phyloP scores from a whole-genome alignment of 2,329 filamentous ascomycete genomes.

The Hypoxylon sp. region DNA sequence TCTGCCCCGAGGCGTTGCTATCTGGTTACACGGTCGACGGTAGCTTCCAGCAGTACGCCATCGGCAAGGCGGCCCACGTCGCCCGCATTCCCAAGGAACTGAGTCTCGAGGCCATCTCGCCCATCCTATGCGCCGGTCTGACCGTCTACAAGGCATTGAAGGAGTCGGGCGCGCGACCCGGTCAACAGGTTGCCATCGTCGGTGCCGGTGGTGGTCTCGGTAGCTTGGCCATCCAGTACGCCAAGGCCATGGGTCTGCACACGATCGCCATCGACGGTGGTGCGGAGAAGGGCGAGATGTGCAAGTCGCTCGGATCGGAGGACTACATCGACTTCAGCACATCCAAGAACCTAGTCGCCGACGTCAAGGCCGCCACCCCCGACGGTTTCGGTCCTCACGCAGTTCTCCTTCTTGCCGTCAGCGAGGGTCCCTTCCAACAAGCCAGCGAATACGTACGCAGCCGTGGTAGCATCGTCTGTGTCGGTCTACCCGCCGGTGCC shows the following conservation, averaged over 20 bases:
- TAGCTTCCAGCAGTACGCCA: constrained; percentile 90
- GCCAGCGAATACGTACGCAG: constrained; percentile 87
- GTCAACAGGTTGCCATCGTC: constrained; percentile 83
- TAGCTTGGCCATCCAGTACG: constrained; percentile 81
- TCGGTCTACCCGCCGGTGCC: constrained; percentile 84
- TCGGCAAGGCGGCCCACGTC: constrained; percentile 86
- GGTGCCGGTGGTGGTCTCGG: constrained; percentile 87
- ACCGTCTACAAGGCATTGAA: constrained; percentile 94
- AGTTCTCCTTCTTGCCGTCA: constrained; percentile 84
- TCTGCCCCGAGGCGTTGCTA: constrained; percentile 77
- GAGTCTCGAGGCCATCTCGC: constrained; percentile 78
- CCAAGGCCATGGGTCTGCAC: constrained; percentile 86
- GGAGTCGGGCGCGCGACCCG: constrained; percentile 77
- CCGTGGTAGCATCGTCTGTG: constrained; percentile 83
- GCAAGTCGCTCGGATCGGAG: constrained; percentile 73
- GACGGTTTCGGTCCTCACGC: constrained; percentile 88
- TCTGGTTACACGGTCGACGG: constrained; percentile 95
- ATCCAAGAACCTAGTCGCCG: constrained; percentile 79
- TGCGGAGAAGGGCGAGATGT: constrained; percentile 79
- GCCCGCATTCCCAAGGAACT: constrained; percentile 82
- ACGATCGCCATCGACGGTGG: constrained; percentile 85
- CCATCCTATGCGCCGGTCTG: constrained; percentile 84
- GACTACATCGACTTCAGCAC: constrained; percentile 82
- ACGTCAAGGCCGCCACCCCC: constrained; percentile 81
- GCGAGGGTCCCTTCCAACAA: constrained; percentile 95